phyloP scores from a whole-genome alignment of 257 asterid species.

The Ophiorrhiza pumila region DNA sequence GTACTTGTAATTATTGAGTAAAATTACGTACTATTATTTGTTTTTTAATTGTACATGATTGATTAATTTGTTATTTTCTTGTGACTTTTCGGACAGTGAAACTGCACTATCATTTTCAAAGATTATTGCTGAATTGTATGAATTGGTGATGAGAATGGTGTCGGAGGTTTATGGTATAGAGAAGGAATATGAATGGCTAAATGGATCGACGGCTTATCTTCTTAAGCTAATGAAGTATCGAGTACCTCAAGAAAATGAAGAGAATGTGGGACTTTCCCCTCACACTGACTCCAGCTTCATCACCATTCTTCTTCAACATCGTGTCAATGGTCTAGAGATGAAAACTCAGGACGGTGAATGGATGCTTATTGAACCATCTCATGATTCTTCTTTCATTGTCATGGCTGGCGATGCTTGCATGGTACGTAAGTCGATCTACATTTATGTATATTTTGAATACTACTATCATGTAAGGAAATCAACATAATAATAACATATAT shows the following conservation, averaged over 20 bases:
- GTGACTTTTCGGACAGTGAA: constrained; percentile 35
- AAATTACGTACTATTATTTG: neutral
- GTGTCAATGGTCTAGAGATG: constrained; percentile 54
- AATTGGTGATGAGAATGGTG: constrained; percentile 49
- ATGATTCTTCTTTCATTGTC: constrained; percentile 56
- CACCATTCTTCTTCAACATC: constrained; percentile 57
- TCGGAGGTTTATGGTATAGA: constrained; percentile 53
- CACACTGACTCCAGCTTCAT: constrained; percentile 72
- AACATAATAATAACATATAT: too few relatives aligned
- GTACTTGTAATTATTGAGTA: too few relatives aligned
- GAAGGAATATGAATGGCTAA: constrained; percentile 29
- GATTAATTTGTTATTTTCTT: neutral
- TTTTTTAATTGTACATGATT: too few relatives aligned
- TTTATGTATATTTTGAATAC: too few relatives aligned
- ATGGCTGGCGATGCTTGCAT: constrained; percentile 78
- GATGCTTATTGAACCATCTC: constrained; percentile 47
- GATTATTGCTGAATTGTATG: constrained; percentile 50
- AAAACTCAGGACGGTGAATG: constrained; percentile 55
- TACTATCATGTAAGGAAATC: too few relatives aligned
- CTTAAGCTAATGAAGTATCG: constrained; percentile 52
- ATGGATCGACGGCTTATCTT: constrained; percentile 50
- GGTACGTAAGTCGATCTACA: too few relatives aligned
- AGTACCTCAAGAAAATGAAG: constrained; percentile 42
- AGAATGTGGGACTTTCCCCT: constrained; percentile 44
- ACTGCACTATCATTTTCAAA: constrained; percentile 44